Percentiles rank a stretch among this genome's conserved stretches.
phyloP scores from a whole-genome alignment of 23 red algal genomes.

The Cyanidium caldarium region DNA sequence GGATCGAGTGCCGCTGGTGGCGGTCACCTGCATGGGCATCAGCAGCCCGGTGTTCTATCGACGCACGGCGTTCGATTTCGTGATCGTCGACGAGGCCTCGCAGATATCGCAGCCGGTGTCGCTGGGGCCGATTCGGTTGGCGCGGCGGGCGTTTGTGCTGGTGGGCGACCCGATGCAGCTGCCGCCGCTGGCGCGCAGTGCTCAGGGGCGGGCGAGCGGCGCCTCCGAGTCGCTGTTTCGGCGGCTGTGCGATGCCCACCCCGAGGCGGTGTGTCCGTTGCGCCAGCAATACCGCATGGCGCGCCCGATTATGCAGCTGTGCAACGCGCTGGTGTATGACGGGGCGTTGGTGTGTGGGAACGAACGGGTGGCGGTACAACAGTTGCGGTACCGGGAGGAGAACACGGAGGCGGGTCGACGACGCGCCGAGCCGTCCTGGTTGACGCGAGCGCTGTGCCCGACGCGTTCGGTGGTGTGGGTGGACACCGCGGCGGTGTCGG shows the following conservation, averaged over 20 bases:
- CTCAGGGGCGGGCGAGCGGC: neutral
- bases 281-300: conserved; percentile 82
- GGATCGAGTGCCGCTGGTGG: conserved; percentile 27
- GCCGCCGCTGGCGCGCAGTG: conserved; percentile 35
- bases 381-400: conserved; percentile 8
- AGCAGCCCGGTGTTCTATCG: conserved; percentile 36
- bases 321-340: conserved; percentile 63
- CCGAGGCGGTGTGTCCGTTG: conserved; percentile 33
- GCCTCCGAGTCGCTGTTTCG: conserved; percentile 43
- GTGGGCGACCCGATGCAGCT: conserved; percentile 88
- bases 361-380: conserved; percentile 5
- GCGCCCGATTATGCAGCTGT: conserved; percentile 53
- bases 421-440: neutral
- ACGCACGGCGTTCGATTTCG: conserved; percentile 57
- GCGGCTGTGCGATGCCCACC: conserved; percentile 43
- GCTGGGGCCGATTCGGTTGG: conserved; percentile 50
- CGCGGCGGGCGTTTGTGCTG: conserved; percentile 36
- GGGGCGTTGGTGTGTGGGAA: conserved; percentile 48
- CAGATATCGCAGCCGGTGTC: conserved; percentile 77
- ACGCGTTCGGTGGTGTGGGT: conserved; percentile 11
- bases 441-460: neutral
- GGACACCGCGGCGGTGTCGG: conserved; percentile 14
- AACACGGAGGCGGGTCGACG: neutral
- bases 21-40: conserved; percentile 64
- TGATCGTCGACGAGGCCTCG: conserved; percentile 78